Conservation (phyloP, 768 basidiomycete species). For the Suillus discolor region DNA sequence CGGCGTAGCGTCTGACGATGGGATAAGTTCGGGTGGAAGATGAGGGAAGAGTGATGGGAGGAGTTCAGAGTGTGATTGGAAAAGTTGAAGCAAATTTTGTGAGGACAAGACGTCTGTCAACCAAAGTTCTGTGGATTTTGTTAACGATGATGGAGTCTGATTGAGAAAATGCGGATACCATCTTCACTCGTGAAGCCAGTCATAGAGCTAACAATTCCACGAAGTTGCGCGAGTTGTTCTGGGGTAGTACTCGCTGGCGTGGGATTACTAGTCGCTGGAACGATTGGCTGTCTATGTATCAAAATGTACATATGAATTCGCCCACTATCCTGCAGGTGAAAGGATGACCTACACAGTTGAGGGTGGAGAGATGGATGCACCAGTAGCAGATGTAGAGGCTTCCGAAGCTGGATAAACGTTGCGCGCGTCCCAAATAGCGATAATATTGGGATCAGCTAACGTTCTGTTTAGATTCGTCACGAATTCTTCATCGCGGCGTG, state of each 20-base stretch:
- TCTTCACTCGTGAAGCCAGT: constrained; percentile 34
- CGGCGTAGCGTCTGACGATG: constrained; percentile 55
- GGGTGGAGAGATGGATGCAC: constrained; percentile 35
- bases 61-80: constrained; percentile 68
- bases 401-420: constrained; percentile 45
- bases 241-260: constrained; percentile 39
- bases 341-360: constrained; percentile 25
- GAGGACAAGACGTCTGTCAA: constrained; percentile 79
- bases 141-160: constrained; percentile 9
- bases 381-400: constrained; percentile 39
- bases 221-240: constrained; percentile 69
- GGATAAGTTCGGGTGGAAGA: constrained; percentile 76
- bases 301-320: neutral
- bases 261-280: neutral
- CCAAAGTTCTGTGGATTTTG: constrained; percentile 44
- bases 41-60: constrained; percentile 75
- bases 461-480: constrained; percentile 70
- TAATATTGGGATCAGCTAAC: constrained; percentile 65
- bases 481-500: constrained; percentile 72
- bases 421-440: constrained; percentile 57
- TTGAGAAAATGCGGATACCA: constrained; percentile 2
- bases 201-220: constrained; percentile 52
- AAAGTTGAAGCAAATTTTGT: constrained; percentile 70
- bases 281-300: neutral
- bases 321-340: neutral